Conservation (phyloP, 495 filamentous ascomycete species). For the Penicillium dipodomyicola region DNA sequence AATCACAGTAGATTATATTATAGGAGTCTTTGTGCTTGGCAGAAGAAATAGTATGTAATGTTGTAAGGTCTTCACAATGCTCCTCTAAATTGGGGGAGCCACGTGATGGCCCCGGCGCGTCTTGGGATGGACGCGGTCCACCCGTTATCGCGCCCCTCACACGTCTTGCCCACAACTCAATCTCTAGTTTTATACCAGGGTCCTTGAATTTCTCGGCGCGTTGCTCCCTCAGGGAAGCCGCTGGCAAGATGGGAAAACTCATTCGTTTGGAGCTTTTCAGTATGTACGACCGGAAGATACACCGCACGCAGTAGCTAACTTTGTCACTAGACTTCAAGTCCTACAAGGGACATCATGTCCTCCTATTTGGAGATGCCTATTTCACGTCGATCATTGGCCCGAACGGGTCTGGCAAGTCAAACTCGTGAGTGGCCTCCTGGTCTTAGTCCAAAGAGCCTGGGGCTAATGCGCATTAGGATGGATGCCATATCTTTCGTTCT, state of each 20-base stretch:
- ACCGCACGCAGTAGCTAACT: constrained; percentile 28
- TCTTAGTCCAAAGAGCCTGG: neutral
- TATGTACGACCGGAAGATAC: constrained; percentile 41
- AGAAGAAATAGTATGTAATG: neutral
- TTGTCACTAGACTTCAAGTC: constrained; percentile 86
- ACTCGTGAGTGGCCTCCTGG: constrained; percentile 65
- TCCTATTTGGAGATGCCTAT: constrained; percentile 96
- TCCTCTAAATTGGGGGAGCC: neutral
- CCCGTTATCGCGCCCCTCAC: constrained; percentile 32
- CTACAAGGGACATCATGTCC: constrained; percentile 91
- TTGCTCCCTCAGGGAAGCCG: constrained; percentile 34
- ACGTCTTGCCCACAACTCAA: constrained; percentile 14
- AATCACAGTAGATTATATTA: neutral
- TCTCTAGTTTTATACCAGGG: constrained; percentile 11
- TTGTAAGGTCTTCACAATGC: neutral
- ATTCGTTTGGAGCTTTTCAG: constrained; percentile 92
- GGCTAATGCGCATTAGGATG: constrained; percentile 63
- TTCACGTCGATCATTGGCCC: constrained; percentile 99
- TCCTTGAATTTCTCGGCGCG: constrained; percentile 19
- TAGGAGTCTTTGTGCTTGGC: neutral
- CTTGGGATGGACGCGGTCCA: constrained; percentile 20
- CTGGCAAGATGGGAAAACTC: constrained; percentile 75
- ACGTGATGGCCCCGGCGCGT: constrained; percentile 30
- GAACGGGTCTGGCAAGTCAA: constrained; percentile 99
- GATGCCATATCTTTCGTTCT: constrained; percentile 99